Base-by-base conservation (phyloP, 805 yeast species). In the Candida sithepensis region DNA sequence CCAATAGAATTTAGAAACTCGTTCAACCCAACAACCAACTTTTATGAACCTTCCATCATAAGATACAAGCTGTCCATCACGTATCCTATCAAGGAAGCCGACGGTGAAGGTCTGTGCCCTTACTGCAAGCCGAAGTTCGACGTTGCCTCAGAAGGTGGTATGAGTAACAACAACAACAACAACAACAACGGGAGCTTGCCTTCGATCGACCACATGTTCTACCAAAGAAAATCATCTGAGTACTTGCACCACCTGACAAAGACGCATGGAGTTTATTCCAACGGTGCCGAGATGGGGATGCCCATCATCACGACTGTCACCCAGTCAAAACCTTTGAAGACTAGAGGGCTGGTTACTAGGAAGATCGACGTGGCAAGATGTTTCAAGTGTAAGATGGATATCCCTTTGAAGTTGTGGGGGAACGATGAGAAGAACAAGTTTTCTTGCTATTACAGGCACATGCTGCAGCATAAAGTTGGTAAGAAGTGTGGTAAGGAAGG, bases 241-340 rank as follows among this genome's bases (percentile, higher is more conserved):
- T 60, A 60, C 37, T 43, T 60, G 21, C 64, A 60, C 33, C 64
- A 60, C 46, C 47, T 60, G 20, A 57, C 61, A 20, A 60, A 58
- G 39, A 57, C 53, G 30, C 64, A 60, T 39, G 64, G 64, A 8
- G 57, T 60, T n/a, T 55, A 52, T 46, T 53, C 61, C 39, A 57
- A 54, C 34, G 63, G 63, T 12, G 47, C 51, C 19, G 48, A 43
- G 12, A 52, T 60, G 49, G 57, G 58, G 2, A 22, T 44, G 1
- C 63, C 64, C 7, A 24, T 46, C 16, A 34, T 50, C 19, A 62
- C 60, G 2, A 23, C 53, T 32, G 61, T 55, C 3, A 40, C 41
- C n/a, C 58, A 59, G 37, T 45, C 46, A 19, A 53, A 49, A 45
- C 49, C 43, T 24, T 48, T 50, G 36, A 56, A 55, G 28, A 52